Conservation (phyloP, 495 filamentous ascomycete species). For the Xylaria longipes region DNA sequence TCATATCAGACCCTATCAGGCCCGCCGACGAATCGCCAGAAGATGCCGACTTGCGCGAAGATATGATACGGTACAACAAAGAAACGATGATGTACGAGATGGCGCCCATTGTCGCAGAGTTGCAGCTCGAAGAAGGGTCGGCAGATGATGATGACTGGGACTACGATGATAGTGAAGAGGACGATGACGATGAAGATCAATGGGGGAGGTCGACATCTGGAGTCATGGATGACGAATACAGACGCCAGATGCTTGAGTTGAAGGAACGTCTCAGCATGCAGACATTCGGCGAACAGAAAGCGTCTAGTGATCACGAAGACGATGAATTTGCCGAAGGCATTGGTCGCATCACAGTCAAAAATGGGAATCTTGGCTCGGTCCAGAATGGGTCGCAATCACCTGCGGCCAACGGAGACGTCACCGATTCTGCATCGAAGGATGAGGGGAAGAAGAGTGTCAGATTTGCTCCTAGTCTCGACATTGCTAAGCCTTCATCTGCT, state of each 20-base stretch:
- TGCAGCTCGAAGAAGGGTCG: constrained; percentile 78
- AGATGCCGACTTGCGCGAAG: constrained; percentile 78
- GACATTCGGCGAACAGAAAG: constrained; percentile 30
- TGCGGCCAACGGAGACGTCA: background rate
- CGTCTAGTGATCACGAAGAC: constrained; percentile 31
- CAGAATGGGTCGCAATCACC: background rate
- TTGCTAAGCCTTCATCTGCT: constrained; percentile 55
- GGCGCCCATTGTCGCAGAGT: constrained; percentile 89
- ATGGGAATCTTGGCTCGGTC: constrained; percentile 16
- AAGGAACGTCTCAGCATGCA: constrained; percentile 67
- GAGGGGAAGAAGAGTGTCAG: constrained; percentile 72
- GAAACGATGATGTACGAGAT: constrained; percentile 66
- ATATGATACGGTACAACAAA: constrained; percentile 92
- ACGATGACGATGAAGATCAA: constrained; percentile 63
- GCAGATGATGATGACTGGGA: constrained; percentile 59
- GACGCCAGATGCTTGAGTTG: constrained; percentile 79
- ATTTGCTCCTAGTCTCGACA: constrained; percentile 78
- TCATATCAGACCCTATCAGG: constrained; percentile 52
- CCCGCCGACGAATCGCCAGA: constrained; percentile 75
- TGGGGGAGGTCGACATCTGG: constrained; percentile 69
- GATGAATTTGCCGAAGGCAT: constrained; percentile 43
- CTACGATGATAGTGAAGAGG: constrained; percentile 60
- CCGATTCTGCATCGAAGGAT: constrained; percentile 1
- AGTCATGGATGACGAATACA: constrained; percentile 68
- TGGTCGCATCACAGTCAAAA: constrained; percentile 46